phyloP scores from a whole-genome alignment of 108 stramenopile species.

The Fragilariopsis cylindrus region DNA sequence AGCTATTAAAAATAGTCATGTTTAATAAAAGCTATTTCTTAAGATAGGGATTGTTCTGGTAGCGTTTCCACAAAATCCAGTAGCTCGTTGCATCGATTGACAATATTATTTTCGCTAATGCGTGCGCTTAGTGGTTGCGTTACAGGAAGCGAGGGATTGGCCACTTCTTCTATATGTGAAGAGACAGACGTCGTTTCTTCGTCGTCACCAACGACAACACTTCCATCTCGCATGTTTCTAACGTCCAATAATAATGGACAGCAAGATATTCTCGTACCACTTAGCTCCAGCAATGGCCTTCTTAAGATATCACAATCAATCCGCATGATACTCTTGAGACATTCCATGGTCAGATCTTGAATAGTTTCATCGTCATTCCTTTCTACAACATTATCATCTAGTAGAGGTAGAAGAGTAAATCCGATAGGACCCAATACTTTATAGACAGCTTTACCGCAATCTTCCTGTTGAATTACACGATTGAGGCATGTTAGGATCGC shows the following conservation, averaged over 20 bases:
- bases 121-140: no score
- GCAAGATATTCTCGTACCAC: conserved; percentile 15
- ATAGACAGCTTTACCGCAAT: conserved; percentile 3
- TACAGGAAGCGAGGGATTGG: no score
- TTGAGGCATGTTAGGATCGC: conserved; percentile 23
- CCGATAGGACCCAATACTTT: conserved; percentile 12
- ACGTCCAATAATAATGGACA: conserved; percentile 1
- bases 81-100: conserved; percentile 7
- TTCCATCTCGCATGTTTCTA: neutral
- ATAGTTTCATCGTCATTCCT: conserved; percentile 5
- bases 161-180: no score
- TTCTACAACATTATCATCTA: neutral
- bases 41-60: conserved; percentile 23
- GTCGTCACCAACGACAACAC: neutral
- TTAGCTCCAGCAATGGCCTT: conserved; percentile 26
- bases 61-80: conserved; percentile 12
- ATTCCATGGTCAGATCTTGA: conserved; percentile 6
- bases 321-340: conserved; percentile 18
- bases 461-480: conserved; percentile 17
- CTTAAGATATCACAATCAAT: conserved; percentile 29
- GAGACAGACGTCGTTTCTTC: neutral
- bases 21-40: neutral
- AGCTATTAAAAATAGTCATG: no score
- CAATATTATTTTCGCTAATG: neutral
- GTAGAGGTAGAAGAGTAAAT: conserved; percentile 23